phyloP scores from a whole-genome alignment of 129 eudicot genomes.

The Solidago caesia region DNA sequence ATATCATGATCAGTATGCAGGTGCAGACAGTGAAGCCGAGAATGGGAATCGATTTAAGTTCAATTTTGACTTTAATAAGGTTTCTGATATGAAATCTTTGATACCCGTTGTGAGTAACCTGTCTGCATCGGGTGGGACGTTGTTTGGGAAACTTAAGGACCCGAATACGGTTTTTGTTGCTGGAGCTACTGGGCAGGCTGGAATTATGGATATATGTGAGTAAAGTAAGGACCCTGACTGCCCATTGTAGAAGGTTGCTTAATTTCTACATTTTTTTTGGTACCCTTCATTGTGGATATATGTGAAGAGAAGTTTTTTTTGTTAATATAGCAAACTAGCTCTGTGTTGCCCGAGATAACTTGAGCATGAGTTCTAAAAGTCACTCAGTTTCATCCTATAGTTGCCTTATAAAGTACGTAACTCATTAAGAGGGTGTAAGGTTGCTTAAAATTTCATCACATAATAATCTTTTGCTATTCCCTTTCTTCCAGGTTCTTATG shows the following conservation, averaged over 20 bases:
- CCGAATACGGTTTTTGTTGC: slow-evolving; percentile 92
- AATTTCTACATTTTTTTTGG: too few relatives aligned
- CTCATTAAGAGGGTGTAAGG: not conserved
- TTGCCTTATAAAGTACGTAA: not conserved
- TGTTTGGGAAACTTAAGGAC: slow-evolving; percentile 68
- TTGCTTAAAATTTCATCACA: not conserved
- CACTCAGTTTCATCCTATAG: not conserved
- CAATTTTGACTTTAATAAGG: slow-evolving; percentile 55
- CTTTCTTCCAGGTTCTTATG: slow-evolving; percentile 78
- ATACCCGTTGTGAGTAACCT: slow-evolving; percentile 64
- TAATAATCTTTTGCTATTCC: slow-evolving; percentile 11
- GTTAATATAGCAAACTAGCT: too few relatives aligned
- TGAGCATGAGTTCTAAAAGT: too few relatives aligned
- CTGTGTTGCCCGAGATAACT: too few relatives aligned
- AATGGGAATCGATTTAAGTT: slow-evolving; percentile 51
- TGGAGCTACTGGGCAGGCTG: slow-evolving; percentile 85
- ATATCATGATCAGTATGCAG: too few relatives aligned
- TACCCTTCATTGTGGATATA: too few relatives aligned
- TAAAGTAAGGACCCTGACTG: too few relatives aligned
- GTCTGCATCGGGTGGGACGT: slow-evolving; percentile 41
- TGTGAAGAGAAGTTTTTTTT: too few relatives aligned
- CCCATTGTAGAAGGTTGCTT: too few relatives aligned
- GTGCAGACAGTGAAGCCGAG: slow-evolving; percentile 38
- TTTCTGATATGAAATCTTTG: slow-evolving; percentile 62
- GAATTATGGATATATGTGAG: too few relatives aligned